Conservation (phyloP, 2,329 filamentous ascomycete species). For the Fusarium vanettenii region DNA sequence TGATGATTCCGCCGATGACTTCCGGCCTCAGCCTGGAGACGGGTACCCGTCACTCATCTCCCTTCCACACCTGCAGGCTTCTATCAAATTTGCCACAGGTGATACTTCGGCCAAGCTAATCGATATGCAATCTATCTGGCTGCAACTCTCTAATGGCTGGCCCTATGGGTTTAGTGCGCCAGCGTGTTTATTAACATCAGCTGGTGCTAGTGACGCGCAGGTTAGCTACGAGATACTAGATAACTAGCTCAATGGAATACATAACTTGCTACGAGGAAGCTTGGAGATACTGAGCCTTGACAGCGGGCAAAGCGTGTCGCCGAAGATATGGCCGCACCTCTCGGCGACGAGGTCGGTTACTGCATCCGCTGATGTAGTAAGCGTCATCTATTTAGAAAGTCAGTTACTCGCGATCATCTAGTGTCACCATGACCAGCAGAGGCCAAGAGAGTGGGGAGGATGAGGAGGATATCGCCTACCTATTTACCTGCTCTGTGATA, state of each 20-base stretch:
- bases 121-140: not conserved
- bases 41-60: conserved; percentile 3
- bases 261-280: not conserved
- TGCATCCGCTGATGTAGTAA: conserved; percentile 72
- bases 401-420: too few species aligned
- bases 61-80: not conserved
- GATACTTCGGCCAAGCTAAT: not conserved
- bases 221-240: not conserved
- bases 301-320: conserved; percentile 79
- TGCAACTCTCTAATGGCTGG: not conserved
- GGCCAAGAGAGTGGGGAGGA: too few species aligned
- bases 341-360: conserved; percentile 91
- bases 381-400: too few species aligned
- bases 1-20: conserved; percentile 7
- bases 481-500: too few species aligned
- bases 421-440: too few species aligned
- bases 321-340: conserved; percentile 84
- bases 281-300: not conserved
- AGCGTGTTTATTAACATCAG: not conserved
- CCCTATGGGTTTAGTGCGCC: not conserved
- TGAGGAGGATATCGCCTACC: too few species aligned
- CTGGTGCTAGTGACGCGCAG: not conserved
- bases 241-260: not conserved
- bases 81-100: not conserved
- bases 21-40: conserved; percentile 13